Conservation (phyloP, 73 alveolate species). For the Paramecium caudatum region DNA sequence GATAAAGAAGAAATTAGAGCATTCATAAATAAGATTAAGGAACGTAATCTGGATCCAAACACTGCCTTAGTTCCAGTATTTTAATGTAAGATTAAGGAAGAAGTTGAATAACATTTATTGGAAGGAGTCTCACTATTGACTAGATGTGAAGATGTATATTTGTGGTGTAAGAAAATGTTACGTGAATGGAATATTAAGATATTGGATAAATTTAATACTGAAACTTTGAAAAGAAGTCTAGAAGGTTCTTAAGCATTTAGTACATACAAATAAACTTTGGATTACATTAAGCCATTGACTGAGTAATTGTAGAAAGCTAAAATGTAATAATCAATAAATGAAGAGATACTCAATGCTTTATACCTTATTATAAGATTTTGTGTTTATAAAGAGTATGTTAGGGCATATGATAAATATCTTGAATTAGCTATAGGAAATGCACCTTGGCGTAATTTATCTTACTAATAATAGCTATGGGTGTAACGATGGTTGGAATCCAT, state of each 20-base stretch:
- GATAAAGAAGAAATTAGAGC: slow-evolving; percentile 57
- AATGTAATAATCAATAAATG: slow-evolving; percentile 75
- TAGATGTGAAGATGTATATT: slow-evolving; percentile 72
- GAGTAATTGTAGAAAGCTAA: slow-evolving; percentile 83
- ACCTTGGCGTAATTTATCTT: slow-evolving; percentile 90
- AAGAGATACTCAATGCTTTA: slow-evolving; percentile 93
- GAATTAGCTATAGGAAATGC: slow-evolving; percentile 99
- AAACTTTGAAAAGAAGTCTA: slow-evolving; percentile 70
- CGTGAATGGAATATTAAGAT: slow-evolving; percentile 82
- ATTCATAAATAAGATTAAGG: slow-evolving; percentile 50
- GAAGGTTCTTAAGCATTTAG: slow-evolving; percentile 80
- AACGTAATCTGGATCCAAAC: slow-evolving; percentile 60
- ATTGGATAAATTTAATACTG: slow-evolving; percentile 74
- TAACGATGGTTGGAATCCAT: slow-evolving; percentile 99
- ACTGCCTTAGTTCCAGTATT: slow-evolving; percentile 23
- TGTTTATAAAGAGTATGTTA: slow-evolving; percentile 92
- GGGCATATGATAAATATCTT: slow-evolving; percentile 95
- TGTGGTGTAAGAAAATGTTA: slow-evolving; percentile 87
- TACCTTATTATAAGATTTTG: slow-evolving; percentile 91
- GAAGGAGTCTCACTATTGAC: slow-evolving; percentile 72
- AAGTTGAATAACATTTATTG: slow-evolving; percentile 66
- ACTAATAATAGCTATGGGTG: slow-evolving; percentile 92
- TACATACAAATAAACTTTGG: slow-evolving; percentile 85
- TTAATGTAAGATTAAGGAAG: slow-evolving; percentile 57
- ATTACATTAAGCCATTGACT: slow-evolving; percentile 90